Percentiles rank a stretch among this genome's conserved stretches.
phyloP scores from a whole-genome alignment of 2,329 filamentous ascomycete species.

The Verruconis gallopava region DNA sequence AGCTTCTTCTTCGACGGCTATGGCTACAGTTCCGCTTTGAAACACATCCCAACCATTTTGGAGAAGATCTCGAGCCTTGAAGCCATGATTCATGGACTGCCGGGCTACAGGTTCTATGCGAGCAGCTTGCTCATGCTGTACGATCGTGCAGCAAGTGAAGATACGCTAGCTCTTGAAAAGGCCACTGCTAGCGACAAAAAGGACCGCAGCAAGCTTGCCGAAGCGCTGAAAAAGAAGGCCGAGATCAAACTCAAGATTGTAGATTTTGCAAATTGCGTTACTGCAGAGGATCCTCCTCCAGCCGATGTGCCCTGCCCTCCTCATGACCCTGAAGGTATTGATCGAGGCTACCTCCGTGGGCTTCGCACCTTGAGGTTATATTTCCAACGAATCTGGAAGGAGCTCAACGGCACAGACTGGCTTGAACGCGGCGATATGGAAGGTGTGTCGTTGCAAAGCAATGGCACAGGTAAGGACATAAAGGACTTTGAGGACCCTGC shows the following conservation, averaged over 20 bases:
- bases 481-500: background rate
- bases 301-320: slow-evolving; percentile 61
- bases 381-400: slow-evolving; percentile 75
- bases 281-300: slow-evolving; percentile 55
- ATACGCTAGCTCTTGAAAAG: background rate
- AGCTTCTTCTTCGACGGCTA: slow-evolving; percentile 86
- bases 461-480: slow-evolving; percentile 3
- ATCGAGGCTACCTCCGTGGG: slow-evolving; percentile 80
- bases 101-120: slow-evolving; percentile 88
- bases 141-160: slow-evolving; percentile 52
- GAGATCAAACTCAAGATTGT: slow-evolving; percentile 90
- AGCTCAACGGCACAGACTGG: slow-evolving; percentile 42
- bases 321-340: slow-evolving; percentile 63
- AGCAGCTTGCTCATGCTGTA: slow-evolving; percentile 93
- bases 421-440: slow-evolving; percentile 28
- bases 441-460: slow-evolving; percentile 3
- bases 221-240: slow-evolving; percentile 17
- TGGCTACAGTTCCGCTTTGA: slow-evolving; percentile 63
- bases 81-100: slow-evolving; percentile 63
- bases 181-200: slow-evolving; percentile 5
- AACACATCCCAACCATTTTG: slow-evolving; percentile 78
- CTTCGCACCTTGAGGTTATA: slow-evolving; percentile 67
- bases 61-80: slow-evolving; percentile 75
- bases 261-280: slow-evolving; percentile 96
- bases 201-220: slow-evolving; percentile 22